Evolutionary conservation across 768 basidiomycete species (phyloP), one percentile per base, ranked within the genome.

Genomic region (Agaricus blazei): DNA sequence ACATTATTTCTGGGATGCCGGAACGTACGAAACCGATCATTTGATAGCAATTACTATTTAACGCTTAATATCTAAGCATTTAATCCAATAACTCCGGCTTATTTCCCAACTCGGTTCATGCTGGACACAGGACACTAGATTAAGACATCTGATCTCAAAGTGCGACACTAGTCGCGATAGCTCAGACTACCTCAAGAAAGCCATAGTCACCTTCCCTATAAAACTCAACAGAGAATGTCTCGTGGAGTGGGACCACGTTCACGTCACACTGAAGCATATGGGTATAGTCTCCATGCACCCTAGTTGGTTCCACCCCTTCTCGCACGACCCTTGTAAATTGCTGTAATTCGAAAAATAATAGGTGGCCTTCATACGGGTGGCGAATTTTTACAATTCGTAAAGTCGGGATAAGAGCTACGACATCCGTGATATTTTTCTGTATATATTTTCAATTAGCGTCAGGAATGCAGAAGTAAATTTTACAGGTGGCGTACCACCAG

Each of bases 281-380:
- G n/a, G 31, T 24, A 52, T 42, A 5, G 43, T 29, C 23, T 34
- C 24, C 37, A 15, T 36, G 23, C 3, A 36, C 12, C 6, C 5
- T 15, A 3, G 29, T 34, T 31, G 51, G 23, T 24, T 9, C 4
- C 5, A 14, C 23, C 1, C 29, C 41, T 34, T 9, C 34, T 5
- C 6, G 15, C 9, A 38, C 44, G 3, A 40, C 15, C 4, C 19
- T 42, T 27, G 40, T 34, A 8, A 54, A 12, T 27, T 37, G 3
- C 11, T 40, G 19, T 54, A 44, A n/a, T 34, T 7, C 11, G 46
- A 26, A 19, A 19, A 29, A 38, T 24, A n/a, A 19, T 19, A 37
- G 12, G 47, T 54, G 37, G 4, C n/a, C 45, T 31, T 54, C 52
- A n/a, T 54, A 37, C 4, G 41, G 37, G 29, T 54, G 52, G 23